Conservation (phyloP, 352 stramenopile species). For the Peronospora belbahrii region DNA sequence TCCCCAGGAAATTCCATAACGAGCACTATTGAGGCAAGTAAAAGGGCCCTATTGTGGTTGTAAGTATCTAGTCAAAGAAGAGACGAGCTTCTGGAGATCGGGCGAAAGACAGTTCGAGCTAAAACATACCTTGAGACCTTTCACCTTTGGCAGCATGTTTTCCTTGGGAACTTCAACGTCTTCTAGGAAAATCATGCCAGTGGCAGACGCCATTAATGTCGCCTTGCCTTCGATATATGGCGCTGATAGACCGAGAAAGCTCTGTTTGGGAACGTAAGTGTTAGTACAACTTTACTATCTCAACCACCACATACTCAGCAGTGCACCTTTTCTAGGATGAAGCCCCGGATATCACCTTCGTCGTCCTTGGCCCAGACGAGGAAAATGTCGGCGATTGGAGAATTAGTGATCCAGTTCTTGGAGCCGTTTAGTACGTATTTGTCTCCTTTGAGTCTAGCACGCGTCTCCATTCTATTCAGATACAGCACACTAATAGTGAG, state of each 20-base stretch:
- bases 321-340: conserved; percentile 89
- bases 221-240: conserved; percentile 97
- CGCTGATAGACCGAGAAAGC: conserved; percentile 88
- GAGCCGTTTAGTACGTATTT: conserved; percentile 95
- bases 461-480: conserved; percentile 89
- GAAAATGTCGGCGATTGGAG: conserved; percentile 95
- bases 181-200: conserved; percentile 97
- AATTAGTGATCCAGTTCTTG: conserved; percentile 97
- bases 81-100: background rate
- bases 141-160: conserved; percentile 90
- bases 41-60: conserved; percentile 84
- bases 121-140: conserved; percentile 61
- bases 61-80: background rate
- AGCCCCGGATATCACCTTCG: conserved; percentile 90
- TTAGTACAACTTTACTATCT: background rate
- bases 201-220: conserved; percentile 90
- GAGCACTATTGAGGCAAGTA: conserved; percentile 95
- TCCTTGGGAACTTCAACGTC: conserved; percentile 91
- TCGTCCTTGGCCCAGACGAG: conserved; percentile 96
- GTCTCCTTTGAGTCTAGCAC: conserved; percentile 76
- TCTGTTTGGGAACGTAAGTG: conserved; percentile 25
- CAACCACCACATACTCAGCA: background rate
- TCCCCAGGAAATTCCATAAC: conserved; percentile 97
- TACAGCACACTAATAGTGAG: background rate
- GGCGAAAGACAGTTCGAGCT: background rate